A percentile compares a stretch with the other conserved stretches of the same genome.
These are phyloP conservation scores for Filobasidium floriforme DNA, from an alignment of 768 basidiomycete species.

Conservation along the genomic window DNA sequence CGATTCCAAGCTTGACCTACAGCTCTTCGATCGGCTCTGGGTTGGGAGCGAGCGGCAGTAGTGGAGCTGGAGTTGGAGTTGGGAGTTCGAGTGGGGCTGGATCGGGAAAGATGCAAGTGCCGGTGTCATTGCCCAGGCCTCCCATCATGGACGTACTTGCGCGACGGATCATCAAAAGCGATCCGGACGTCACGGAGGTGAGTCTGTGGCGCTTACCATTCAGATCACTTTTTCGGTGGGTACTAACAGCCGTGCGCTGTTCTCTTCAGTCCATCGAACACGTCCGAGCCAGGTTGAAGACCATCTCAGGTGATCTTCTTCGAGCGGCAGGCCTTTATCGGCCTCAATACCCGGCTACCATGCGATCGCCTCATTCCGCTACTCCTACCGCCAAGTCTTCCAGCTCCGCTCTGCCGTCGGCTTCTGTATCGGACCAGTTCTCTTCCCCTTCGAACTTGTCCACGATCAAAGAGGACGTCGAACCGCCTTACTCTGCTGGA, in stretches of 20 bases:
- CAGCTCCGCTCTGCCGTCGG: not conserved
- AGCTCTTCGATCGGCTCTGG: not conserved
- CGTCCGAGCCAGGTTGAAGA: not conserved
- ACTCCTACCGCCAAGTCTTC: not conserved
- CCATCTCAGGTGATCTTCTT: not conserved
- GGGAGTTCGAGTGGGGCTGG: too few relatives aligned
- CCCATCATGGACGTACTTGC: not conserved
- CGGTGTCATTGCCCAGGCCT: not conserved
- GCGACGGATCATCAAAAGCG: not conserved
- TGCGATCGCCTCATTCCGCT: not conserved
- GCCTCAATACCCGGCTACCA: not conserved
- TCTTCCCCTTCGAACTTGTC: not conserved
- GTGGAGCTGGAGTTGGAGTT: too few relatives aligned
- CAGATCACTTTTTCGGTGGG: too few relatives aligned
- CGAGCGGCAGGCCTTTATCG: constrained; percentile 12
- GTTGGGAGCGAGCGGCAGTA: too few relatives aligned
- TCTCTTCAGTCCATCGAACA: not conserved
- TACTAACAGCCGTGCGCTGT: not conserved
- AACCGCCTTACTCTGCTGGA: not conserved
- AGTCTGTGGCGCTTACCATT: too few relatives aligned
- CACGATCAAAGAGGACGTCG: not conserved
- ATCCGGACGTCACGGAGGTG: not conserved
- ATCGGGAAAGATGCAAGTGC: not conserved
- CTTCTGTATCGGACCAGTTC: not conserved
- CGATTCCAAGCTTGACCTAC: not conserved